Percentiles rank a stretch among this genome's conserved stretches.
Evolutionary conservation across 495 filamentous ascomycete species (phyloP).

Genomic region (Penicillium simplicissimum): DNA sequence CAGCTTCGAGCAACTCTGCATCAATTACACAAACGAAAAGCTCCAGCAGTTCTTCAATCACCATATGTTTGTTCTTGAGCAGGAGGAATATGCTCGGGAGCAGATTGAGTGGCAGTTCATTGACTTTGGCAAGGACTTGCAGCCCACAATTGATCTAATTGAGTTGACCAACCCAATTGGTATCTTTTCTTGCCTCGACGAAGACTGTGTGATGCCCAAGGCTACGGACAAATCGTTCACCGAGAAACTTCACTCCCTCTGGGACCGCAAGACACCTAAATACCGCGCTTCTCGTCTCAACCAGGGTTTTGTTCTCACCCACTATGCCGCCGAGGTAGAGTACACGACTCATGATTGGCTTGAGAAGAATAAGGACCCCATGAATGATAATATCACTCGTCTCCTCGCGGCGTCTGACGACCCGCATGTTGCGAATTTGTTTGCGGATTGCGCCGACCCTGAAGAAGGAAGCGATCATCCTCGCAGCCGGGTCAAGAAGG

Average conservation of each 20-base stretch:
- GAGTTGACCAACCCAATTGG: slow-evolving; percentile 96
- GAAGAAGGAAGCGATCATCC: slow-evolving; percentile 66
- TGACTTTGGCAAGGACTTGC: slow-evolving; percentile 95
- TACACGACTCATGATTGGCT: slow-evolving; percentile 95
- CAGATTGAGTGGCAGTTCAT: slow-evolving; percentile 99
- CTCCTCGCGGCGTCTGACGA: slow-evolving; percentile 81
- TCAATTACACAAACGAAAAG: slow-evolving; percentile 99
- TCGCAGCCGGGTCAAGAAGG: slow-evolving; percentile 91
- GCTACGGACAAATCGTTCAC: slow-evolving; percentile 96
- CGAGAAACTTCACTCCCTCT: slow-evolving; percentile 93
- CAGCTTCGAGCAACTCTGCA: slow-evolving; percentile 98
- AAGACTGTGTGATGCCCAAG: slow-evolving; percentile 99
- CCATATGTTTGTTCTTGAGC: slow-evolving; percentile 99
- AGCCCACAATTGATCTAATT: slow-evolving; percentile 97
- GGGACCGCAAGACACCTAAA: slow-evolving; percentile 94
- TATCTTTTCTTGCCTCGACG: slow-evolving; percentile 97
- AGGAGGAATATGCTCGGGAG: slow-evolving; percentile 97
- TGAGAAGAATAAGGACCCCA: slow-evolving; percentile 98
- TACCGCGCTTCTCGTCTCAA: slow-evolving; percentile 84
- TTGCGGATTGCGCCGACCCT: slow-evolving; percentile 79
- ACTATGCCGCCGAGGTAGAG: slow-evolving; percentile 97
- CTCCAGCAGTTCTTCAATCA: slow-evolving; percentile 99
- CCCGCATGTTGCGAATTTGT: slow-evolving; percentile 79
- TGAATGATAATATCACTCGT: slow-evolving; percentile 94
- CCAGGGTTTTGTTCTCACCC: slow-evolving; percentile 96